Evolutionary conservation across 257 asterid genomes (phyloP).

Genomic region (Lycium ferocissimum): DNA sequence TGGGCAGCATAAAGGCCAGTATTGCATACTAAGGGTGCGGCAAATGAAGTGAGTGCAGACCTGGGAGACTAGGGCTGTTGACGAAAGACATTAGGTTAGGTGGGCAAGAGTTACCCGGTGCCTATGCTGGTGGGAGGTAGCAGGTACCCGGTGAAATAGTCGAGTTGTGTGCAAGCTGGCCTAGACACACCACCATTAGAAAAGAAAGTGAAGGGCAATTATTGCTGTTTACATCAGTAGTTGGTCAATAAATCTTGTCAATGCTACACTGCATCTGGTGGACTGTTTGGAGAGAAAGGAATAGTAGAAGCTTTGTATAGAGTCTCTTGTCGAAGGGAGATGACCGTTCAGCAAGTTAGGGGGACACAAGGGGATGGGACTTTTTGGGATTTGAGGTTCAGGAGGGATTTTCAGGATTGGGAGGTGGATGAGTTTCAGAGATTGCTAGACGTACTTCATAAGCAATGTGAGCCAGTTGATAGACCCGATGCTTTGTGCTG

Average conservation of each 20-base stretch:
- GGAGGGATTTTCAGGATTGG: no score
- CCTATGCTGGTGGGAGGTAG: not conserved
- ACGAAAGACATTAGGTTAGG: not conserved
- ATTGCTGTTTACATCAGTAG: not conserved
- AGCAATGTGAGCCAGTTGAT: no score
- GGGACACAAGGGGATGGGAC: no score
- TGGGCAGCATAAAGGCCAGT: not conserved
- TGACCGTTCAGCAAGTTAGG: no score
- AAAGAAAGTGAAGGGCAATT: not conserved
- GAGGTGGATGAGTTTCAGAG: no score
- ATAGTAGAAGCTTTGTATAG: no score
- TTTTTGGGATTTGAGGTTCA: no score
- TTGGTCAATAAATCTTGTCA: not conserved
- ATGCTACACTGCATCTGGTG: no score
- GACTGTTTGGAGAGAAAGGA: no score
- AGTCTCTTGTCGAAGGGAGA: no score
- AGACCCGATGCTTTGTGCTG: no score
- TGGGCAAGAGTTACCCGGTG: not conserved
- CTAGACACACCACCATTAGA: not conserved
- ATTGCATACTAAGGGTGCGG: not conserved
- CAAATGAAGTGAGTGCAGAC: not conserved
- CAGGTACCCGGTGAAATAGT: not conserved
- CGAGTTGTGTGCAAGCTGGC: not conserved
- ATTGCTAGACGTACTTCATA: no score
- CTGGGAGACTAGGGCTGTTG: not conserved